Percentiles rank a stretch among this genome's conserved stretches.
phyloP scores from a whole-genome alignment of 352 stramenopile species.

The Pythium coloratum region DNA sequence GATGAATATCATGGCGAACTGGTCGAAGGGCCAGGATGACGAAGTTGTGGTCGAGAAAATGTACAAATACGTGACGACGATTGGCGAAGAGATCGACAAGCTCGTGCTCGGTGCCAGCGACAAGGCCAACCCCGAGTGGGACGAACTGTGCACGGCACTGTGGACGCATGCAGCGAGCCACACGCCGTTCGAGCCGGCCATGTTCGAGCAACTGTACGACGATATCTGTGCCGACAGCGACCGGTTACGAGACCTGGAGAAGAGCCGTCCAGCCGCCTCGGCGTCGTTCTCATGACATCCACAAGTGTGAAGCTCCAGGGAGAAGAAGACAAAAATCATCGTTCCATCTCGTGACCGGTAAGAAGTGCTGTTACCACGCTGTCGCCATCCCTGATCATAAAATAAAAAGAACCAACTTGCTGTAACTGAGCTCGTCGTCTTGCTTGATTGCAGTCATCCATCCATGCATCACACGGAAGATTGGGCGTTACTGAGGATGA shows the following conservation, averaged over 20 bases:
- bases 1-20: conserved; percentile 83
- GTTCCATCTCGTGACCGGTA: neutral
- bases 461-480: too few species aligned
- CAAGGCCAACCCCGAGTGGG: conserved; percentile 37
- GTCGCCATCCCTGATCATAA: neutral
- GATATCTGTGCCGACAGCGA: conserved; percentile 78
- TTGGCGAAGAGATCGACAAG: conserved; percentile 78
- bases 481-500: too few species aligned
- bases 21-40: conserved; percentile 80
- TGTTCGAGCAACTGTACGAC: conserved; percentile 86
- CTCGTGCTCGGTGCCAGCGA: conserved; percentile 51
- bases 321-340: neutral
- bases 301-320: neutral
- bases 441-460: too few species aligned
- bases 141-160: conserved; percentile 76
- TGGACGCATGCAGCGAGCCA: conserved; percentile 79
- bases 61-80: conserved; percentile 84
- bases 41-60: conserved; percentile 87
- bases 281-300: conserved; percentile 23
- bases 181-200: conserved; percentile 70
- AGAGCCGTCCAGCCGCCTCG: neutral
- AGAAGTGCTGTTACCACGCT: neutral
- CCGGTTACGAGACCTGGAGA: conserved; percentile 16
- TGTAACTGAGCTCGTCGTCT: neutral
- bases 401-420: conserved; percentile 4